phyloP scores from a whole-genome alignment of 768 basidiomycete genomes.

The Rhizopogon salebrosus region DNA sequence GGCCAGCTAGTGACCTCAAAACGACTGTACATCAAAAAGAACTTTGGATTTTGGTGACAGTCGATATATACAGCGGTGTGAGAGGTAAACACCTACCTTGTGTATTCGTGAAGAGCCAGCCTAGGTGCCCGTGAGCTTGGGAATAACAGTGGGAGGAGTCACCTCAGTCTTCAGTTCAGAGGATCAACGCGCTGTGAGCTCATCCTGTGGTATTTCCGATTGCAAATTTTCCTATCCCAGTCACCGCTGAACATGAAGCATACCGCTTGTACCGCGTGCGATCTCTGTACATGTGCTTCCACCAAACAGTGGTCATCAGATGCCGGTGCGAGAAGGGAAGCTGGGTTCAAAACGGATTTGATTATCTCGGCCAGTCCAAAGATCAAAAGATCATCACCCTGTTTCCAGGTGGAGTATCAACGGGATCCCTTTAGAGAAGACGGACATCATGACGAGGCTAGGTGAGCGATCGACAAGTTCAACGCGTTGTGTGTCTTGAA shows the following conservation, averaged over 20 bases:
- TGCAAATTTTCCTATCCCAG: background rate
- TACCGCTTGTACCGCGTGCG: slow-evolving; percentile 8
- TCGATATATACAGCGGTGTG: background rate
- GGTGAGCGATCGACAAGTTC: background rate
- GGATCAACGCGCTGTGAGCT: background rate
- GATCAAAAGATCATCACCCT: background rate
- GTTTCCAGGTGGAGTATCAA: background rate
- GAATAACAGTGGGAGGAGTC: background rate
- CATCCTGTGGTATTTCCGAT: background rate
- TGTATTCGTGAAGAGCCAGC: background rate
- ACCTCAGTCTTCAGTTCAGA: background rate
- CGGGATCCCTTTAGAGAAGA: background rate
- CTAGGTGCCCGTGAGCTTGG: background rate
- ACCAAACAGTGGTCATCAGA: slow-evolving; percentile 24
- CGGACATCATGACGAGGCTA: background rate
- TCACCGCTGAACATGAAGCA: background rate
- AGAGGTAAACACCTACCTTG: background rate
- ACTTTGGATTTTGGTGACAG: background rate
- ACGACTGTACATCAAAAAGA: background rate
- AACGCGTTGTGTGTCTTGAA: background rate
- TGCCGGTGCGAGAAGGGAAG: slow-evolving; percentile 22
- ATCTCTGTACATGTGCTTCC: slow-evolving; percentile 20
- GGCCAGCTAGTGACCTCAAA: background rate
- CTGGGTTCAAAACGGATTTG: slow-evolving; percentile 17
- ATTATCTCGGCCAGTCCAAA: background rate